Evolutionary conservation across 129 eudicot genomes (phyloP), one percentile per base, ranked within the genome.

Genomic region (sunflower (Helianthus annuus)): DNA sequence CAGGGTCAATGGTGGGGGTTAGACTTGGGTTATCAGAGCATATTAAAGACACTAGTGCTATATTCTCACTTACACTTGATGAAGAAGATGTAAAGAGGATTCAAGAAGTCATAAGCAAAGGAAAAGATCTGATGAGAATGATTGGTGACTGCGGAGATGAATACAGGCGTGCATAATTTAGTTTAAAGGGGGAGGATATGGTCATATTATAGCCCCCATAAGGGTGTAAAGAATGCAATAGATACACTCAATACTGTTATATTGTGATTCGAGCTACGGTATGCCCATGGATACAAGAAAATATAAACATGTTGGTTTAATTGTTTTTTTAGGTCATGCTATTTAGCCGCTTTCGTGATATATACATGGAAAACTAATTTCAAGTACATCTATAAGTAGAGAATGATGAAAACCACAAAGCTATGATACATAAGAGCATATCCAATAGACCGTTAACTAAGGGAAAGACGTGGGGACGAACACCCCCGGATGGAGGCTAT

Each of bases 111-210:
- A 48, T 90, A 14, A 77, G 75, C 68, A 95, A 86, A 65, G 99
- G 99, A 38, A 95, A 82, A 76, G 94, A 95, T 83, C 89, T 95
- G 17, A 76, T 83, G 71, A 78, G 72, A 76, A 76, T 95, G 42
- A 95, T 95, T 75, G 99, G 99, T 29, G 99, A 95, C 66, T 95
- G 99, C 76, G 98, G 98, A 53, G 98, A 94, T 78, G 98, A 94
- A 75, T 94, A 94, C 67, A 81, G 98, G 51, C 96, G 96, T 60
- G 84, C 86, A 6, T 91, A 75, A 74, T 61, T 32, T 48, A 7
- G 40, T 29, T 48, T 62, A 75, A 60, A 72, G 36, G 48, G 11
- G 56, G 66, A 60, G n/a, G 44, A 60, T 60, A 60, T 32, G 45
- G 66, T 60, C 72, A 40, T 40, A 42, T 74, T 19, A 55, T 24